phyloP scores from a whole-genome alignment of 2,329 filamentous ascomycete genomes.

The Biscogniauxia sp. region DNA sequence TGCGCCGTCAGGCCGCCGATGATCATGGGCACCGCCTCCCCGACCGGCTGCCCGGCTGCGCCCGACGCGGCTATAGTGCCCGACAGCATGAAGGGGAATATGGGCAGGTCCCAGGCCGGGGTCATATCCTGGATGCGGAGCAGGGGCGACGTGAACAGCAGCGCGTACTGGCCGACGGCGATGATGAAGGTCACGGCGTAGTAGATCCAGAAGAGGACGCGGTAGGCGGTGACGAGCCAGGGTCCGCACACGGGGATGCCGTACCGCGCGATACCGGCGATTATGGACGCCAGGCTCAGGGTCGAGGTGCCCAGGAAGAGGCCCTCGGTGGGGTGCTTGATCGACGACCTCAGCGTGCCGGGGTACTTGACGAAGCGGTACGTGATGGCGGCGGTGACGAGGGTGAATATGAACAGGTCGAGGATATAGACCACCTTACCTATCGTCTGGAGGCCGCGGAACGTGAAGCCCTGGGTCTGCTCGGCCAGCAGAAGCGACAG shows the following conservation, averaged over 20 bases:
- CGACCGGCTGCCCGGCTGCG: slow-evolving; percentile 29
- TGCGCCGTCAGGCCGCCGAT: slow-evolving; percentile 42
- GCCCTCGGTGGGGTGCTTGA: slow-evolving; percentile 50
- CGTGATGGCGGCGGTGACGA: slow-evolving; percentile 33
- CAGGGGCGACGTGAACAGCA: slow-evolving; percentile 37
- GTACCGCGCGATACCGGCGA: slow-evolving; percentile 39
- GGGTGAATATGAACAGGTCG: slow-evolving; percentile 46
- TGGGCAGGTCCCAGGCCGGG: slow-evolving; percentile 37
- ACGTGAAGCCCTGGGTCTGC: slow-evolving; percentile 39
- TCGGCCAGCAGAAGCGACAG: slow-evolving; percentile 41
- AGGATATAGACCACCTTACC: slow-evolving; percentile 50
- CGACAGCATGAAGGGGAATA: slow-evolving; percentile 36
- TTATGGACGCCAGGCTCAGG: slow-evolving; percentile 43
- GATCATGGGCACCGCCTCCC: slow-evolving; percentile 38
- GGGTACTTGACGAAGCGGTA: slow-evolving; percentile 45
- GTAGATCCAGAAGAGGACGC: slow-evolving; percentile 42
- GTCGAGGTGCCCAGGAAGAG: slow-evolving; percentile 41
- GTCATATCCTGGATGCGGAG: slow-evolving; percentile 39
- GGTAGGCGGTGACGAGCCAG: slow-evolving; percentile 39
- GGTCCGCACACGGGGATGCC: slow-evolving; percentile 37
- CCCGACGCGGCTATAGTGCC: slow-evolving; percentile 36
- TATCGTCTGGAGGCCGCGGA: slow-evolving; percentile 47
- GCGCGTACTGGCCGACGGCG: slow-evolving; percentile 37
- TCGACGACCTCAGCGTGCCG: slow-evolving; percentile 41
- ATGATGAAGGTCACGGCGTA: slow-evolving; percentile 38